phyloP scores from a whole-genome alignment of 768 basidiomycete species.

The Leucocoprinus leucothites region DNA sequence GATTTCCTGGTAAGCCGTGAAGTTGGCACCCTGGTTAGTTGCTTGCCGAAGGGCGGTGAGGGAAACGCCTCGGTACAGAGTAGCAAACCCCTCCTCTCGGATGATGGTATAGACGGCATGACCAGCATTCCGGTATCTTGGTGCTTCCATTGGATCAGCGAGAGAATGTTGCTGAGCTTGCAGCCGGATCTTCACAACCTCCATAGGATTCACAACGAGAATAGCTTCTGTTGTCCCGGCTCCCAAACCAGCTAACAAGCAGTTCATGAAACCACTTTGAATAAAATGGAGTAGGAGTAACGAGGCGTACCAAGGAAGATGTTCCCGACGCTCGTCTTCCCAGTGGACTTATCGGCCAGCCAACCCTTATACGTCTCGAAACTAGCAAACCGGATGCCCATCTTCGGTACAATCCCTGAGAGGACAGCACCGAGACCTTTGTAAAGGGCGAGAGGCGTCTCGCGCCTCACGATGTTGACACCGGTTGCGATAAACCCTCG shows the following conservation, averaged over 20 bases:
- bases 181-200: slow-evolving; percentile 97
- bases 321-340: slow-evolving; percentile 71
- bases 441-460: slow-evolving; percentile 94
- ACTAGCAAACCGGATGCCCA: slow-evolving; percentile 98
- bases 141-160: slow-evolving; percentile 90
- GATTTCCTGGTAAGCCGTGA: slow-evolving; percentile 96
- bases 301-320: slow-evolving; percentile 79
- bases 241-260: slow-evolving; percentile 75
- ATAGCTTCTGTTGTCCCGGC: slow-evolving; percentile 97
- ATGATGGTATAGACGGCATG: slow-evolving; percentile 96
- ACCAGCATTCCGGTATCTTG: slow-evolving; percentile 93
- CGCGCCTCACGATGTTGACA: slow-evolving; percentile 78
- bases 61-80: slow-evolving; percentile 90
- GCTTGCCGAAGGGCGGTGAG: slow-evolving; percentile 95
- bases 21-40: slow-evolving; percentile 98
- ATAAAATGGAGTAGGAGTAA: neutral
- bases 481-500: slow-evolving; percentile 94
- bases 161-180: slow-evolving; percentile 98
- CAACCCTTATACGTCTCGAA: slow-evolving; percentile 93
- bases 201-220: slow-evolving; percentile 96
- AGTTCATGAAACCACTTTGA: neutral
- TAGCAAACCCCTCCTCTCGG: slow-evolving; percentile 81
- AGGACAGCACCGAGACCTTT: slow-evolving; percentile 97
- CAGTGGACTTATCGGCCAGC: slow-evolving; percentile 73
- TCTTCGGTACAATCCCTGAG: slow-evolving; percentile 97